Conservation (phyloP, 192 early-diverging fungal genomes). For the Podila epicladia region DNA sequence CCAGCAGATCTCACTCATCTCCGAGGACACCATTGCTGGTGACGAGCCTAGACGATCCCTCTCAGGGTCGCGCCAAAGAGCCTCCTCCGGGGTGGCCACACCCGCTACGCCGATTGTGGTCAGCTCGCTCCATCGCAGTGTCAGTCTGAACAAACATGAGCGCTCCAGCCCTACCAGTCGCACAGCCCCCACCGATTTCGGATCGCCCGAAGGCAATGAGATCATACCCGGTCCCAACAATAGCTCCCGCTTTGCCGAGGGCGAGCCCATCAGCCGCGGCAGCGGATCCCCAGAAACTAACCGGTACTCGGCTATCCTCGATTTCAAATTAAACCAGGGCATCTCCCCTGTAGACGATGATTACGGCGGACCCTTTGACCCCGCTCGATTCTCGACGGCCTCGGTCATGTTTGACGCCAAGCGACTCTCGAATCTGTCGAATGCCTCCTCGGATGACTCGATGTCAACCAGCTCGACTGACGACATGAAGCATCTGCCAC, state of each 20-base stretch:
- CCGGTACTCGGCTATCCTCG: constrained; percentile 37
- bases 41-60: constrained; percentile 13
- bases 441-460: constrained; percentile 18
- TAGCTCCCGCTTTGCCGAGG: constrained; percentile 14
- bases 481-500: constrained; percentile 29
- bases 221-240: neutral
- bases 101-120: constrained; percentile 11
- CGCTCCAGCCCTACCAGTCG: constrained; percentile 8
- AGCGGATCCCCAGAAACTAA: constrained; percentile 3
- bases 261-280: constrained; percentile 14
- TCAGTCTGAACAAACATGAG: constrained; percentile 37
- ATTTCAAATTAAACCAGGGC: constrained; percentile 20
- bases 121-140: constrained; percentile 36
- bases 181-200: constrained; percentile 6
- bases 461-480: constrained; percentile 26
- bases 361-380: constrained; percentile 20
- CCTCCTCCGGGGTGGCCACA: constrained; percentile 5
- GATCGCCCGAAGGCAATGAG: constrained; percentile 11
- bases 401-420: constrained; percentile 50
- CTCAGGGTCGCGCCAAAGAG: neutral
- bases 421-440: constrained; percentile 25
- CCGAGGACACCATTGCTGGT: constrained; percentile 17
- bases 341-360: constrained; percentile 21
- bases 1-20: constrained; percentile 44
- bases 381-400: constrained; percentile 22